Percentiles rank a stretch among this genome's conserved stretches.
Evolutionary conservation across 768 basidiomycete genomes (phyloP).

Genomic region (Suillus subaureus): DNA sequence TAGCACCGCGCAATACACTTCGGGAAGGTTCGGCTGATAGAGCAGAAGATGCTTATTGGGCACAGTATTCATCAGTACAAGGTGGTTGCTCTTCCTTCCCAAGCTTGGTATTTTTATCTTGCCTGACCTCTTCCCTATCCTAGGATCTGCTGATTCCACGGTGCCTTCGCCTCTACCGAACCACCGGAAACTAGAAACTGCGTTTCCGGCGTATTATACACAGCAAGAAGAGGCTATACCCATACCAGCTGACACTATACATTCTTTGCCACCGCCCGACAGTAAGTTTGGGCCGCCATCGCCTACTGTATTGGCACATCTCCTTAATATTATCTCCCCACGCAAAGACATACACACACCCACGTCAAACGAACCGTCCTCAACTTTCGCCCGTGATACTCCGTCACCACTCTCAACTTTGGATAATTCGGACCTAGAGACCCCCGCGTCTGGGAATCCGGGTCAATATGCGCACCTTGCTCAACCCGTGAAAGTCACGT

Average conservation of each 20-base stretch:
- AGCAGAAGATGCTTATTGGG: conserved; percentile 73
- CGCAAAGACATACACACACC: conserved; percentile 21
- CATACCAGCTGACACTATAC: conserved; percentile 22
- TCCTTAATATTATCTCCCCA: conserved; percentile 30
- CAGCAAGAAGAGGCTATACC: conserved; percentile 14
- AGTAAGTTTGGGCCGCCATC: conserved; percentile 27
- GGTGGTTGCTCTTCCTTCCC: conserved; percentile 43
- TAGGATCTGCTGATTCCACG: conserved; percentile 76
- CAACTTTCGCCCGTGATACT: conserved; percentile 12
- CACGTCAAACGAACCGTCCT: conserved; percentile 13
- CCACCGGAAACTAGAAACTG: conserved; percentile 29
- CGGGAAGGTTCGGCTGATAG: conserved; percentile 14
- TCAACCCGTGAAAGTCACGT: conserved; percentile 19
- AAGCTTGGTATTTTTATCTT: conserved; percentile 4
- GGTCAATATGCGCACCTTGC: conserved; percentile 15
- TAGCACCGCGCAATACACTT: conserved; percentile 21
- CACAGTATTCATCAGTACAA: conserved; percentile 69
- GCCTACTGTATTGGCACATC: conserved; percentile 25
- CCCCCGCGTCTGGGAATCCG: conserved; percentile 20
- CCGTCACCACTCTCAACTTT: conserved; percentile 18
- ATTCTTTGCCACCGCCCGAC: conserved; percentile 12
- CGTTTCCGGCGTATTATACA: conserved; percentile 10
- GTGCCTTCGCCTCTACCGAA: conserved; percentile 51
- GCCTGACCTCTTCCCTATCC: conserved; percentile 10
- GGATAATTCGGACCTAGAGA: conserved; percentile 27